These are phyloP conservation scores for Scedosporium boydii DNA, from an alignment of 2,329 filamentous ascomycete species.

Conservation along the genomic window DNA sequence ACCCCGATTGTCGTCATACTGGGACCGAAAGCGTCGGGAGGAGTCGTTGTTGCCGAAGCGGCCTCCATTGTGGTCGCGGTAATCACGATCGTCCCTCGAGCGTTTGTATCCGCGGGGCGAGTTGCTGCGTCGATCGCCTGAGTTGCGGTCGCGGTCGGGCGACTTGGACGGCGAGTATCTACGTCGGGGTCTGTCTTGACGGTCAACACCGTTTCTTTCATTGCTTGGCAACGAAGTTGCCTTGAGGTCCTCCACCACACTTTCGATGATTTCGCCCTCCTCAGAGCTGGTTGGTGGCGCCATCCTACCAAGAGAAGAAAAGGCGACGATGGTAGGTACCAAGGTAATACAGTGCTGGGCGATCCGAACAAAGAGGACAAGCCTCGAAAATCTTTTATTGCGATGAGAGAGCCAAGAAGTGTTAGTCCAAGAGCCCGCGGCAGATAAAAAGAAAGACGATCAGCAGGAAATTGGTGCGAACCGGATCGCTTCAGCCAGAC, in stretches of 20 bases:
- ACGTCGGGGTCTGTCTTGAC: constrained; percentile 70
- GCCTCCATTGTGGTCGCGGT: constrained; percentile 45
- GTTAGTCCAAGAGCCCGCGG: constrained; percentile 5
- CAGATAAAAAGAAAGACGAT: background rate
- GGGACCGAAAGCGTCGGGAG: constrained; percentile 48
- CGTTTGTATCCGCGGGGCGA: constrained; percentile 62
- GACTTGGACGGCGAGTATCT: constrained; percentile 46
- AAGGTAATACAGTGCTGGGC: background rate
- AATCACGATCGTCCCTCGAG: constrained; percentile 51
- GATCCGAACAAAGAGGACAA: constrained; percentile 1
- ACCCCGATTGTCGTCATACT: constrained; percentile 43
- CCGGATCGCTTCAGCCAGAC: constrained; percentile 6
- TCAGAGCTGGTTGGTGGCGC: constrained; percentile 50
- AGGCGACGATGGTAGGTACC: background rate
- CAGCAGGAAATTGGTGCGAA: constrained; percentile 7
- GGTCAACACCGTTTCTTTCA: constrained; percentile 83
- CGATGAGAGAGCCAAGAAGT: constrained; percentile 2
- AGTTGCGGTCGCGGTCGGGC: constrained; percentile 39
- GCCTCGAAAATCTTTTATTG: constrained; percentile 2
- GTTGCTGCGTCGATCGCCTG: constrained; percentile 35
- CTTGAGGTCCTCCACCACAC: constrained; percentile 57
- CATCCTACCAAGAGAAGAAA: constrained; percentile 3
- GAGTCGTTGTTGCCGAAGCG: constrained; percentile 34
- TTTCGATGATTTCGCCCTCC: constrained; percentile 80
- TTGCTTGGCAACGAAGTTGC: constrained; percentile 75